phyloP scores from a whole-genome alignment of 2,329 filamentous ascomycete species.

The Esteya vermicola region DNA sequence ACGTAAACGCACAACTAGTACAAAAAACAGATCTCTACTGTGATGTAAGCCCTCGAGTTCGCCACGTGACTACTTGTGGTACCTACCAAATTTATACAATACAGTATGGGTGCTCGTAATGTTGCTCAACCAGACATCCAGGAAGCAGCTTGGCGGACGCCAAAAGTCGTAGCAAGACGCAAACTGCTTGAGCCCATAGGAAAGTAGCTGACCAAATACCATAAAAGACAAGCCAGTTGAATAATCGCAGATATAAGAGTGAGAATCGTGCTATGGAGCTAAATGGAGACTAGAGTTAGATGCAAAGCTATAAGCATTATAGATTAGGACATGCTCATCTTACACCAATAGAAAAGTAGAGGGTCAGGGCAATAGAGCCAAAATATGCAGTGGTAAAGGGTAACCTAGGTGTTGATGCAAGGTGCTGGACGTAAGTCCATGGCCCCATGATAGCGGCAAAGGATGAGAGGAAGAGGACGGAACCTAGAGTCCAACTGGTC shows the following conservation, averaged over 20 bases:
- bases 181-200: constrained; percentile 89
- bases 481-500: constrained; percentile 84
- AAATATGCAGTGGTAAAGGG: constrained; percentile 94
- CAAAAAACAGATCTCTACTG: too few species aligned
- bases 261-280: constrained; percentile 75
- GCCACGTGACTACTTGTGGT: too few species aligned
- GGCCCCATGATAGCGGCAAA: constrained; percentile 95
- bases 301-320: not conserved
- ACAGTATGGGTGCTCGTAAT: too few species aligned
- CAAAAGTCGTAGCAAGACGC: constrained; percentile 74
- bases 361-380: constrained; percentile 75
- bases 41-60: too few species aligned
- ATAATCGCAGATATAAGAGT: constrained; percentile 73
- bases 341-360: constrained; percentile 88
- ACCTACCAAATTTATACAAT: too few species aligned
- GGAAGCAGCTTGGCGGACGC: constrained; percentile 66
- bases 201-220: constrained; percentile 96
- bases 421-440: constrained; percentile 65
- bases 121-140: constrained; percentile 66
- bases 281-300: constrained; percentile 5
- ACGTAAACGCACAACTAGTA: too few species aligned
- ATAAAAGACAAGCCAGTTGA: constrained; percentile 70
- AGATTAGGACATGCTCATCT: not conserved
- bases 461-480: constrained; percentile 74
- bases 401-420: constrained; percentile 69